Evolutionary conservation across 768 basidiomycete species (phyloP).

Genomic region (Leccinellum luteum): DNA sequence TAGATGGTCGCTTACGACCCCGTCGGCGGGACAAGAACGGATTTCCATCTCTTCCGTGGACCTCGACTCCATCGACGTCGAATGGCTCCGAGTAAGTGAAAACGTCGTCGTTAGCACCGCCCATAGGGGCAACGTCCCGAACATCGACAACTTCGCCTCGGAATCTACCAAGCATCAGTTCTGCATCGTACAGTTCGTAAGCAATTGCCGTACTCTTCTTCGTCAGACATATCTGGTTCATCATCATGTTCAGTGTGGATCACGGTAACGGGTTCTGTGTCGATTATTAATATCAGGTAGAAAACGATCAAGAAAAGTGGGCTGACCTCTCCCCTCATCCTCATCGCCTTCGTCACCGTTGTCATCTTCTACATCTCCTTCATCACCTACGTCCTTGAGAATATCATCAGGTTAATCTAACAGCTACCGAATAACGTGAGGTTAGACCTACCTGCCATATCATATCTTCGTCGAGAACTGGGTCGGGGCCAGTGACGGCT

Average conservation of each 20-base stretch:
- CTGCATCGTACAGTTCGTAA: not conserved
- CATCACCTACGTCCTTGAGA: constrained; percentile 52
- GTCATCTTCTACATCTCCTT: constrained; percentile 55
- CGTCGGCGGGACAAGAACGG: constrained; percentile 54
- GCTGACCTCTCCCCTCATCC: constrained; percentile 23
- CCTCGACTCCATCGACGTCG: constrained; percentile 42
- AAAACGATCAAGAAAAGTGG: not conserved
- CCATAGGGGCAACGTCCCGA: constrained; percentile 30
- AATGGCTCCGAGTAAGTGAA: constrained; percentile 57
- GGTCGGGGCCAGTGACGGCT: constrained; percentile 49
- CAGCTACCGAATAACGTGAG: not conserved
- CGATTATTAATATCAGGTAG: constrained; percentile 8
- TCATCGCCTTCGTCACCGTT: constrained; percentile 56
- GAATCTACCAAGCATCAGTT: constrained; percentile 34
- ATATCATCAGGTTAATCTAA: constrained; percentile 8
- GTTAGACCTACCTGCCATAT: constrained; percentile 52
- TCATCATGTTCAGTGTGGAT: constrained; percentile 62
- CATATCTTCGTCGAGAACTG: constrained; percentile 49
- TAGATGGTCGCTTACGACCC: constrained; percentile 28
- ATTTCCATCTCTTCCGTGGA: constrained; percentile 41
- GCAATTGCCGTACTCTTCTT: constrained; percentile 52
- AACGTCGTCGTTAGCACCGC: constrained; percentile 42
- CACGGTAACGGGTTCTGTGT: constrained; percentile 50
- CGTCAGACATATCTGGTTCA: constrained; percentile 64
- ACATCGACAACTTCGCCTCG: constrained; percentile 39